These are phyloP conservation scores for Wickerhamiella siamensis DNA, from an alignment of 805 yeast species.

Conservation along the genomic window DNA sequence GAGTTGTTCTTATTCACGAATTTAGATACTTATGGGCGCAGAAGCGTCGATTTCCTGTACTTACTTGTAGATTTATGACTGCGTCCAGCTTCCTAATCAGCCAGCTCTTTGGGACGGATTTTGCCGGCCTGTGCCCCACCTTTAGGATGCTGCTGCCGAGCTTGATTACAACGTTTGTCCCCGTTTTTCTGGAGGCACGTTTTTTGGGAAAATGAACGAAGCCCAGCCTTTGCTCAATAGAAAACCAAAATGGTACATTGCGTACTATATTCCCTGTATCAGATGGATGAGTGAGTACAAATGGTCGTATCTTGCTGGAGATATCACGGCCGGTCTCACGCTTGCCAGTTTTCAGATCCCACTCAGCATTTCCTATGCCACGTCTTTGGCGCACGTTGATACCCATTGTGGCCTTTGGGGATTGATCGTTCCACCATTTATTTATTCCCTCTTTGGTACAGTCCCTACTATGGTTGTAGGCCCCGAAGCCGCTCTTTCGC, in stretches of 20 bases:
- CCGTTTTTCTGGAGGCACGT: background rate
- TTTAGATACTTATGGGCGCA: too few relatives aligned
- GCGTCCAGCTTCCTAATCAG: background rate
- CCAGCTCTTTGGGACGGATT: background rate
- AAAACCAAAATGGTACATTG: constrained; percentile 21
- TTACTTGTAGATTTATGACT: background rate
- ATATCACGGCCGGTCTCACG: constrained; percentile 71
- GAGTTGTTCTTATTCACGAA: too few relatives aligned
- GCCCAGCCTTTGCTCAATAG: background rate
- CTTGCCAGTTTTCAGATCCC: constrained; percentile 88
- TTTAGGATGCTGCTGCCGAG: too few relatives aligned
- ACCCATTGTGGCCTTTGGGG: constrained; percentile 69
- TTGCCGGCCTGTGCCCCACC: too few relatives aligned
- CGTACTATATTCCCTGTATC: constrained; percentile 42
- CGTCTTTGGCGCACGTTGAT: constrained; percentile 71
- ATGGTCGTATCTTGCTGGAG: constrained; percentile 34
- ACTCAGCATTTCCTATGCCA: constrained; percentile 67
- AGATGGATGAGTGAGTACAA: constrained; percentile 39
- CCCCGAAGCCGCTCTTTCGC: constrained; percentile 78
- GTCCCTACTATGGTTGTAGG: constrained; percentile 86
- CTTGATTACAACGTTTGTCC: too few relatives aligned
- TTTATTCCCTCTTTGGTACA: constrained; percentile 65
- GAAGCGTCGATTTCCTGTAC: background rate
- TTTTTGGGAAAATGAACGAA: background rate
- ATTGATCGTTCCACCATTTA: constrained; percentile 60